Base-by-base conservation (phyloP, 2,329 filamentous ascomycete genomes). In the Coccinonectria pachysandricola region DNA sequence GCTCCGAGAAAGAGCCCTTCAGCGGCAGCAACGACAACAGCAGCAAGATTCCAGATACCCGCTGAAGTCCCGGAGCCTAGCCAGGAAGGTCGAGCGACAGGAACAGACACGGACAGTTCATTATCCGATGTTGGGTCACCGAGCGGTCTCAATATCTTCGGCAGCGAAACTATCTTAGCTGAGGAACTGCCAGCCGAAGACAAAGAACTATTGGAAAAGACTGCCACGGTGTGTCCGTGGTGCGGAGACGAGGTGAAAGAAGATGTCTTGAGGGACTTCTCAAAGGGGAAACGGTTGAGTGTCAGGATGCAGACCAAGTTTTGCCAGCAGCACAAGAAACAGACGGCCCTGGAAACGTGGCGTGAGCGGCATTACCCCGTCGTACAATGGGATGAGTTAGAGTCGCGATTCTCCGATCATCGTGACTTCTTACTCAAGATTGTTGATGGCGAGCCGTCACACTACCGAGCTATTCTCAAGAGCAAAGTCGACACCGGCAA, bases 371-470 rank as follows among this genome's bases (percentile, higher is more conserved):
- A 69, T 0, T 91, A 88, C 48, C 85, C 85, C 0, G 49, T 56
- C 0, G 79, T 93, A 26, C 56, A 83, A 31, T 93, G 84, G 83
- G 50, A 56, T 1, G 45, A 39, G 0, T 61, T 92, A 13, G 63
- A 73, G 11, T 34, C 47, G 4, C 71, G 83, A 6, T 68, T 87
- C 15, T 48, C 57, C 4, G 45, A 53, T 5, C 69, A 84, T 48
- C 63, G 72, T 33, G 39, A 49, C 1, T 58, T 63, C 19, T 53
- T 93, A 2, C 58, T 68, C 32, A 52, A 50, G 9, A 61, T 92
- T 14, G 58, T 92, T 15, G 58, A 70, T 15, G 69, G 68, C n/a
- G 54, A 58, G 11, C 42, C 49, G 6, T 83, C 77, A 4, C 62
- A 75, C 43, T 91, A 74, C 43, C 63, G 75, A 9, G 57, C 66